These are phyloP conservation scores for Leccinum subgranulosum DNA, from an alignment of 768 basidiomycete genomes.

Conservation along the genomic window DNA sequence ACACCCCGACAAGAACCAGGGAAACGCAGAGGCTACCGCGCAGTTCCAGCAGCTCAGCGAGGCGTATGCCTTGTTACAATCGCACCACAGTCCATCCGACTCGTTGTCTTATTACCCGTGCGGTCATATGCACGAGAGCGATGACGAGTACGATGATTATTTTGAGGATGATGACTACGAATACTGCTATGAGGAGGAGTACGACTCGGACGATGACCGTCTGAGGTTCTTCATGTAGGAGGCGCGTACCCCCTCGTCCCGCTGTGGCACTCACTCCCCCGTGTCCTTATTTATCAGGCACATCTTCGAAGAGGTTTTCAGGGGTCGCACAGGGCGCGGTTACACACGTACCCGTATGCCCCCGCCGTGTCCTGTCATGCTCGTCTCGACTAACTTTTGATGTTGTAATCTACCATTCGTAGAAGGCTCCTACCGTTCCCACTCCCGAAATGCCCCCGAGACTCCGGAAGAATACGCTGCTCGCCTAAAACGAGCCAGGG, in stretches of 20 bases:
- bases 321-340: slow-evolving; percentile 32
- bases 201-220: slow-evolving; percentile 34
- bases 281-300: slow-evolving; percentile 33
- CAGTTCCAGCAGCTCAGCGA: slow-evolving; percentile 69
- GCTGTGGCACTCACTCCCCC: slow-evolving; percentile 1
- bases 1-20: slow-evolving; percentile 77
- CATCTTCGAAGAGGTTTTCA: slow-evolving; percentile 46
- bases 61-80: slow-evolving; percentile 61
- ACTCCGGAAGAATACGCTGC: slow-evolving; percentile 50
- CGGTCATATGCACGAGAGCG: slow-evolving; percentile 31
- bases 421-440: slow-evolving; percentile 22
- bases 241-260: not conserved
- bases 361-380: slow-evolving; percentile 7
- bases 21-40: slow-evolving; percentile 60
- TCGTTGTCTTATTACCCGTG: slow-evolving; percentile 15
- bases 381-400: slow-evolving; percentile 8
- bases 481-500: slow-evolving; percentile 46
- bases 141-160: slow-evolving; percentile 37
- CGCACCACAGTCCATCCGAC: slow-evolving; percentile 42
- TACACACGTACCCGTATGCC: slow-evolving; percentile 28
- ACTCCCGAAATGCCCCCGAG: slow-evolving; percentile 33
- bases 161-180: slow-evolving; percentile 28
- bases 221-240: slow-evolving; percentile 47
- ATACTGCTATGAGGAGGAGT: slow-evolving; percentile 28
- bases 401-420: slow-evolving; percentile 2